Evolutionary conservation across 2,329 filamentous ascomycete species (phyloP), one percentile per base, ranked within the genome.

Genomic region (Botrytis porri): DNA sequence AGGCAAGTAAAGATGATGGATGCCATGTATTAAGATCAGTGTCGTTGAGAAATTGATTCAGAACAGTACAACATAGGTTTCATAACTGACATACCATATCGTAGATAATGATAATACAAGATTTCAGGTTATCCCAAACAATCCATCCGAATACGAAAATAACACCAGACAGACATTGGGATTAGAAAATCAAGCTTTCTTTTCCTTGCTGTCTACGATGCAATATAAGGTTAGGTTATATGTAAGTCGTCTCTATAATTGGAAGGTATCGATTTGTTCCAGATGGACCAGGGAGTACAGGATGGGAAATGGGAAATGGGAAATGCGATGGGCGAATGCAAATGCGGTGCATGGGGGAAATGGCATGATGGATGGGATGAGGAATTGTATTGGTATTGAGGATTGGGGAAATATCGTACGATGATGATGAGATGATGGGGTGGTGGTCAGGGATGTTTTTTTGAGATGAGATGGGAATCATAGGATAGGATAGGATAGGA

Each of bases 61-160:
- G 51, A 57, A 57, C 39, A 54, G 64, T 54, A 54, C 45, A 67
- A 67, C 64, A n/a, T 39, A 54, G 45, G 64, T 67, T 25, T 57
- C 37, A 69, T 48, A 48, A 39, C 16, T n/a, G n/a, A n/a, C n/a
- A n/a, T n/a, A 25, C 3, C 35, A 60, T 43, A 20, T 63, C 14
- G 2, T 41, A 41, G 14, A 16, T 29, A 63, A 14, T 64, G 18
- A 45, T 22, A 69, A 32, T 57, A 39, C 41, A 39, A 51, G 16
- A 35, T 37, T 48, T 8, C 20, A 48, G 43, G 20, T 48, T 37
- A 22, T 14, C 20, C 20, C 12, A 25, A 25, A 41, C 6, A 41
- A 45, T 14, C 25, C 20, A 41, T 9, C 29, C 25, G 20, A 41
- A 35, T 16, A n/a, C 66, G 22, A 29, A 29, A 29, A 25, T 20